Base-by-base conservation (phyloP, 441 rosid genomes). In the Flueggea neowawraea region DNA sequence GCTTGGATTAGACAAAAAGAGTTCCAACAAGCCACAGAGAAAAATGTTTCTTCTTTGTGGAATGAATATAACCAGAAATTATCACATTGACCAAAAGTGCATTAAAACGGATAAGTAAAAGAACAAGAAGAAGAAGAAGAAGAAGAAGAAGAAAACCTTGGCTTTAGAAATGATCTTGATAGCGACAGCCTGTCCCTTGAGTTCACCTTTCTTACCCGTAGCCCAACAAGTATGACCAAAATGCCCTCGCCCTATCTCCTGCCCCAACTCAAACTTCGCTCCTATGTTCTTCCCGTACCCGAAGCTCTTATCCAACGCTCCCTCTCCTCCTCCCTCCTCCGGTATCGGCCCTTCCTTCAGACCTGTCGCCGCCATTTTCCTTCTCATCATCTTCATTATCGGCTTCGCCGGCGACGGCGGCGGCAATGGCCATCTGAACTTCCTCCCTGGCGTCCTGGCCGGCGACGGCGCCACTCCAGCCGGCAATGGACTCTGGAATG, bases 391-490 rank as follows among this genome's bases (percentile, higher is more conserved):
- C n/a, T 94, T 91, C 75, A 80, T 84, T 51, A 93, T 93, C 75
- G 89, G 97, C 83, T 82, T 93, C 0, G 98, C 97, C 16, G 97
- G 98, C 17, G 97, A 92, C 2, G 98, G 97, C 9, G 97, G 97
- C 6, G 98, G 97, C 51, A 92, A 85, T 6, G 97, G 98, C 77
- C 76, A 49, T 39, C 81, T 57, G 77, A 92, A 86, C 66, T 87
- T 84, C 31, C 89, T 88, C 74, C 85, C 79, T 1, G 98, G 96
- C 31, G 96, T 84, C 43, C 78, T 63, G 12, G 77, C 69, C 31
- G 89, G 79, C 36, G 94, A 83, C 1, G 88, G 91, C 32, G 77
- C 70, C 16, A 85, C 84, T 6, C 96, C 91, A 0, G 84, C 74
- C n/a, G 93, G 94, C 36, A 78, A 74, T 52, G 90, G 97, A 65